Evolutionary conservation across 176 grass and related monocot species (phyloP), one percentile per base, ranked within the genome.

Genomic region (Hyparrhenia diplandra): DNA sequence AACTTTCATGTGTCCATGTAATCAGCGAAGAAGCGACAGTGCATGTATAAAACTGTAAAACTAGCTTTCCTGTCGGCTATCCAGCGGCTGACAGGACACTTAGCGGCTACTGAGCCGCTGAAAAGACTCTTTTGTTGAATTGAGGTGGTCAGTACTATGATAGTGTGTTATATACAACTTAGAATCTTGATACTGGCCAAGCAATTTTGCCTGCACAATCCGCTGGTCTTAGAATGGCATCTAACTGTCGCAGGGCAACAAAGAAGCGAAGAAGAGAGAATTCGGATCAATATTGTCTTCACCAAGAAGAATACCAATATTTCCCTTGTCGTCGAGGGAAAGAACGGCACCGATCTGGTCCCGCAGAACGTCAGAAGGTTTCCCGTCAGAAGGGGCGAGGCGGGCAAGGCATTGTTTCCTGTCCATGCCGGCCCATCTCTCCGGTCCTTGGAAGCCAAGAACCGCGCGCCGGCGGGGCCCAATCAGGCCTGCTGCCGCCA

Each of bases 371-470:
- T n/a, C n/a, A n/a, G n/a, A n/a, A n/a, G n/a, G n/a, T n/a, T n/a
- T n/a, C n/a, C n/a, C n/a, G n/a, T n/a, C 3, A 1, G 31, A 31
- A 54, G 40, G 41, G 40, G 76, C 12, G 27, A 67, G 17, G 14
- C 27, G 31, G 77, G 77, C 35, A 85, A 81, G 71, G 82, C 52
- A 75, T 81, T 62, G 64, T 24, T 74, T 61, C 86, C 51, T 34
- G 75, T 6, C 59, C 21, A 57, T 76, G 12, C 8, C 66, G n/a
- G 41, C 14, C 62, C 47, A 28, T 40, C 64, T 59, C 74, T 37
- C 30, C 34, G 24, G 49, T 74, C 75, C 67, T 20, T 31, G 76
- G 83, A 92, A 87, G 79, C 55, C 79, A 92, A 82, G 87, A 89
- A 89, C 81, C 66, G 46, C 35, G n/a, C n/a, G 17, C 3, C 24